A percentile compares a stretch with the other conserved stretches of the same genome.
Evolutionary conservation across 805 yeast genomes (phyloP).

Genomic region (Starmerella sirachaensis): DNA sequence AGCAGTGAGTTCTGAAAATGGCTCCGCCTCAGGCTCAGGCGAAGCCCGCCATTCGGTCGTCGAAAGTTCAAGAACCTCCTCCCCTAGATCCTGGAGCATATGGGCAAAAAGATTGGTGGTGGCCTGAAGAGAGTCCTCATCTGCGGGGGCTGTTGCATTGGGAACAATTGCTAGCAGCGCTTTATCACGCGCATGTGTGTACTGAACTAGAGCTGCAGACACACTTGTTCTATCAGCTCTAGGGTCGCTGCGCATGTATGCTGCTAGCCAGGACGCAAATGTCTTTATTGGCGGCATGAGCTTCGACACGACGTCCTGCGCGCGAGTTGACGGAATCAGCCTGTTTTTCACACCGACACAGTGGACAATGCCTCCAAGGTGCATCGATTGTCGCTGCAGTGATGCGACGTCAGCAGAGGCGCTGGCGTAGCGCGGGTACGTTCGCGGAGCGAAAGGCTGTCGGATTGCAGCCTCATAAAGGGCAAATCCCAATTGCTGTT

Average conservation of each 20-base stretch:
- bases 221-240: not conserved
- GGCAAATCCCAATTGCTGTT: conserved; percentile 42
- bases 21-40: not conserved
- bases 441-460: not conserved
- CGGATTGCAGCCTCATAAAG: conserved; percentile 37
- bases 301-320: not conserved
- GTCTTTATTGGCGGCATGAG: conserved; percentile 1
- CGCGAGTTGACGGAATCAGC: conserved; percentile 4
- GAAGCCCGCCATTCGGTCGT: conserved; percentile 1
- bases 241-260: not conserved
- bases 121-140: conserved; percentile 70
- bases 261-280: not conserved
- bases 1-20: conserved; percentile 13
- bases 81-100: conserved; percentile 49
- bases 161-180: no score
- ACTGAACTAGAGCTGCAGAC: not conserved
- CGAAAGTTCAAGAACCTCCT: conserved; percentile 37
- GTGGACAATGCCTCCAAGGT: conserved; percentile 53
- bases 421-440: not conserved
- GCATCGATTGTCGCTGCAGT: conserved; percentile 40
- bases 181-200: conserved; percentile 7
- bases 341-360: conserved; percentile 59
- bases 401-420: conserved; percentile 26
- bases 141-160: not conserved
- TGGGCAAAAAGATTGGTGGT: conserved; percentile 71